Conservation (phyloP, 305 asterid genomes). For the Salvia sclarea region DNA sequence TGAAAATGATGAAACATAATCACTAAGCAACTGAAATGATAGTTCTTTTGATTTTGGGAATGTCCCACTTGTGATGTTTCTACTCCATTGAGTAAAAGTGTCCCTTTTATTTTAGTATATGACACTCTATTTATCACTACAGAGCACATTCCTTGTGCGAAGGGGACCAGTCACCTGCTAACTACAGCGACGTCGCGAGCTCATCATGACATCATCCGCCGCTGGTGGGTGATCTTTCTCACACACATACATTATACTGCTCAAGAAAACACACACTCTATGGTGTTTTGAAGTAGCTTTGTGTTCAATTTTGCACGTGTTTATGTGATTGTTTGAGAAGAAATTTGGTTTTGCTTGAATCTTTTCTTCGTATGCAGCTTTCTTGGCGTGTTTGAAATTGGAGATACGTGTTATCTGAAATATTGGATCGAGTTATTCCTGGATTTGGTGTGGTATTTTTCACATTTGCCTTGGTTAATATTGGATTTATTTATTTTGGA, state of each 20-base stretch:
- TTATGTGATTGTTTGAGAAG: background rate
- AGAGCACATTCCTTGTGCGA: conserved; percentile 13
- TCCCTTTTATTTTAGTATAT: background rate
- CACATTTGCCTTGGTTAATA: background rate
- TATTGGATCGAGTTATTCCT: background rate
- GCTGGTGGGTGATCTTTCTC: conserved; percentile 20
- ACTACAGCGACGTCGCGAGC: background rate
- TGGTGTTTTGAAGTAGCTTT: background rate
- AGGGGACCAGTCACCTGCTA: conserved; percentile 8
- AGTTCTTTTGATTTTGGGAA: background rate
- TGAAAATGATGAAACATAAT: background rate
- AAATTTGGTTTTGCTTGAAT: background rate
- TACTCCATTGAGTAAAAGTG: background rate
- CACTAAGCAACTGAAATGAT: conserved; percentile 4
- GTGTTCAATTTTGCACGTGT: background rate
- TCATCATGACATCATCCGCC: conserved; percentile 29
- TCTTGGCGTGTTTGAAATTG: background rate
- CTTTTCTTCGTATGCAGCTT: background rate
- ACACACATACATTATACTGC: background rate
- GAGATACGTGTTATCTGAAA: background rate
- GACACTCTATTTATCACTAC: background rate
- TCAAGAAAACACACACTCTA: background rate
- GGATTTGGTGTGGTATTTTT: background rate
- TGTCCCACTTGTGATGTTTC: background rate
- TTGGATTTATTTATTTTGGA: background rate